These are phyloP conservation scores for Leucaena leucocephala DNA, from an alignment of 306 rosid genomes.

Conservation along the genomic window DNA sequence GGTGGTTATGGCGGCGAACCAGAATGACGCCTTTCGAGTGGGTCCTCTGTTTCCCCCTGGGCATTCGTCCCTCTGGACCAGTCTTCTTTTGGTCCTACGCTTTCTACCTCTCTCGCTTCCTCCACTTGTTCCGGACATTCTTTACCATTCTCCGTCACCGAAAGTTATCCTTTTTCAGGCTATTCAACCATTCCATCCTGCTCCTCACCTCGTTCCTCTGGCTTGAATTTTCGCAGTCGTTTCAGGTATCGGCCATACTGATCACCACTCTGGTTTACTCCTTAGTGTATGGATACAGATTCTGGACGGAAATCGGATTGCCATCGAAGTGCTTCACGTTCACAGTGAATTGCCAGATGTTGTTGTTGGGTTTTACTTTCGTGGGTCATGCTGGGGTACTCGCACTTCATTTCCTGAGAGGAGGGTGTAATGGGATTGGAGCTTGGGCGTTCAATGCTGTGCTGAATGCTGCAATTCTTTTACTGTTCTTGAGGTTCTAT, in stretches of 20 bases:
- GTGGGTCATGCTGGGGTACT: constrained; percentile 67
- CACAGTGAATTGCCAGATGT: constrained; percentile 47
- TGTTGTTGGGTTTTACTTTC: constrained; percentile 51
- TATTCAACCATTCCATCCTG: constrained; percentile 55
- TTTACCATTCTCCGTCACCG: constrained; percentile 54
- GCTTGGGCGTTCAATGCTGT: constrained; percentile 71
- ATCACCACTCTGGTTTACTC: no score
- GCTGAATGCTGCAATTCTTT: constrained; percentile 55
- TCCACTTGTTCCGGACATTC: constrained; percentile 63
- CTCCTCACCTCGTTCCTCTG: constrained; percentile 66
- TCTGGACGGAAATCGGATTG: constrained; percentile 61
- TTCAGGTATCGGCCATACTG: constrained; percentile 60
- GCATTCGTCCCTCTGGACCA: constrained; percentile 72
- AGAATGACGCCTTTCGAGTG: constrained; percentile 65
- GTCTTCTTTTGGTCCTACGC: constrained; percentile 86
- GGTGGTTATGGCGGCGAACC: constrained; percentile 73
- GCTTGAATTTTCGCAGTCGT: constrained; percentile 79
- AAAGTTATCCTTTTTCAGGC: constrained; percentile 46
- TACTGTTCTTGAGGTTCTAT: constrained; percentile 55
- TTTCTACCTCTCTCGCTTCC: constrained; percentile 74
- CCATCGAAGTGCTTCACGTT: constrained; percentile 43
- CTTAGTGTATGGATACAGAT: constrained; percentile 56
- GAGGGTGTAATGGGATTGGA: constrained; percentile 86
- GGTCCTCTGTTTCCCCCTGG: constrained; percentile 82
- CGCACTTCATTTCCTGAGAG: constrained; percentile 57